Evolutionary conservation across 371 early-diverging fungal species (phyloP).

Genomic region (Syncephalastrum monosporum): DNA sequence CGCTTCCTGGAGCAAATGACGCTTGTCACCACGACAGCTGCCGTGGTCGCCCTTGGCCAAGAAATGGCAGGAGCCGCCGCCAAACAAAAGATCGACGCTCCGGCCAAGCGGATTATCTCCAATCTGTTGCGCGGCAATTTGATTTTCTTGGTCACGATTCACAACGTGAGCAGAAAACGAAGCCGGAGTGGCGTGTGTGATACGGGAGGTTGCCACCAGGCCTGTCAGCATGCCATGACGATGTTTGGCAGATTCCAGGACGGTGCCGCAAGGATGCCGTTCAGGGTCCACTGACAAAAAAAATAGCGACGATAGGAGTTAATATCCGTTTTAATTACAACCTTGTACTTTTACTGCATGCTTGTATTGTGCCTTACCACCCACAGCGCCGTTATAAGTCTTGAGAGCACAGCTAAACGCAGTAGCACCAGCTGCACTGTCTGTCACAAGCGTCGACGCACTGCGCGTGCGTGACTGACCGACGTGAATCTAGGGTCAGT

Average conservation of each 20-base stretch:
- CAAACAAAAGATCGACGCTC: slow-evolving; percentile 86
- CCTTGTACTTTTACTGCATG: background rate
- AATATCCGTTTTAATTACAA: background rate
- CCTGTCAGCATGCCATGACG: slow-evolving; percentile 78
- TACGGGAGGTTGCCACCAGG: slow-evolving; percentile 87
- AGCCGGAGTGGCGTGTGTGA: slow-evolving; percentile 90
- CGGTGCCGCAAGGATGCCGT: slow-evolving; percentile 83
- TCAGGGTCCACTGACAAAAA: slow-evolving; percentile 51
- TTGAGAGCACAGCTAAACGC: slow-evolving; percentile 85
- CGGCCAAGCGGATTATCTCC: slow-evolving; percentile 82
- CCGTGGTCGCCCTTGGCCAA: slow-evolving; percentile 56
- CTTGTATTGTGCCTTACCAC: slow-evolving; percentile 31
- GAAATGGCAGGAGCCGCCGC: slow-evolving; percentile 90
- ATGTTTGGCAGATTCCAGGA: slow-evolving; percentile 90
- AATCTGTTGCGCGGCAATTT: slow-evolving; percentile 89
- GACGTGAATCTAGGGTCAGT: slow-evolving; percentile 56
- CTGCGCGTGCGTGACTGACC: slow-evolving; percentile 89
- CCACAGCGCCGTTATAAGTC: slow-evolving; percentile 86
- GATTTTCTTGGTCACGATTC: slow-evolving; percentile 71
- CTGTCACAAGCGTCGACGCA: slow-evolving; percentile 77
- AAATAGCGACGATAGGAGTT: slow-evolving; percentile 3
- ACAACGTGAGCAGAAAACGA: slow-evolving; percentile 82
- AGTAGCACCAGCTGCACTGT: slow-evolving; percentile 95
- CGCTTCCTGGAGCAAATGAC: slow-evolving; percentile 62
- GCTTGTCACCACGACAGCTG: slow-evolving; percentile 72